Evolutionary conservation across 192 early-diverging fungal species (phyloP).

Genomic region (Jimgerdemannia flammicorona): DNA sequence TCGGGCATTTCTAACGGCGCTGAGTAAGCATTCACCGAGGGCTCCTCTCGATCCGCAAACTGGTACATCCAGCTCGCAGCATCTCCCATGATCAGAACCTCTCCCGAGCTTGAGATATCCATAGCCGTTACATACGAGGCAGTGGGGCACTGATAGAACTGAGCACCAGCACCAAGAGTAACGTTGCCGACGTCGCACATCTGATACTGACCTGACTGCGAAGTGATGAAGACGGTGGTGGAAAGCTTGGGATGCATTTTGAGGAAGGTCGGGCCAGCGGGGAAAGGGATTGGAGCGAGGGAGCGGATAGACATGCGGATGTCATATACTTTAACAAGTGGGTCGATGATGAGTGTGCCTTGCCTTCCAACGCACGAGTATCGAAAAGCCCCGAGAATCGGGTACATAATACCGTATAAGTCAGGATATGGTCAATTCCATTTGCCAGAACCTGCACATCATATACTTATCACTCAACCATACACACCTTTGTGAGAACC

Average conservation of each 20-base stretch:
- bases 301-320: conserved; percentile 64
- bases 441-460: background rate
- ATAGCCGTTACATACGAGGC: conserved; percentile 67
- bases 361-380: conserved; percentile 20
- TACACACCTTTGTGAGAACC: conserved; percentile 61
- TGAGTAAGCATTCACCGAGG: conserved; percentile 64
- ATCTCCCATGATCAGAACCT: conserved; percentile 75
- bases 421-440: no score
- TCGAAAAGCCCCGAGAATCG: no score
- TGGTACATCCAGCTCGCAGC: conserved; percentile 71
- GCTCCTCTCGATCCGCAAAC: conserved; percentile 68
- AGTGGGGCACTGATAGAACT: conserved; percentile 56
- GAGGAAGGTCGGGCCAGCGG: conserved; percentile 60
- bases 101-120: conserved; percentile 76
- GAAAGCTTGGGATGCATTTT: conserved; percentile 69
- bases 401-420: no score
- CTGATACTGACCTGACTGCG: conserved; percentile 67
- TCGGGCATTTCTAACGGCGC: conserved; percentile 50
- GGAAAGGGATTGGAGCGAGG: conserved; percentile 69
- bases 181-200: conserved; percentile 59
- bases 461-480: background rate
- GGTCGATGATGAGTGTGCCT: conserved; percentile 64
- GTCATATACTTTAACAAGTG: conserved; percentile 80
- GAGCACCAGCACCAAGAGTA: conserved; percentile 29
- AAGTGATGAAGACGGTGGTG: conserved; percentile 59